Base-by-base conservation (phyloP, 1,139 yeast species). In the Kazachstania sp. region DNA sequence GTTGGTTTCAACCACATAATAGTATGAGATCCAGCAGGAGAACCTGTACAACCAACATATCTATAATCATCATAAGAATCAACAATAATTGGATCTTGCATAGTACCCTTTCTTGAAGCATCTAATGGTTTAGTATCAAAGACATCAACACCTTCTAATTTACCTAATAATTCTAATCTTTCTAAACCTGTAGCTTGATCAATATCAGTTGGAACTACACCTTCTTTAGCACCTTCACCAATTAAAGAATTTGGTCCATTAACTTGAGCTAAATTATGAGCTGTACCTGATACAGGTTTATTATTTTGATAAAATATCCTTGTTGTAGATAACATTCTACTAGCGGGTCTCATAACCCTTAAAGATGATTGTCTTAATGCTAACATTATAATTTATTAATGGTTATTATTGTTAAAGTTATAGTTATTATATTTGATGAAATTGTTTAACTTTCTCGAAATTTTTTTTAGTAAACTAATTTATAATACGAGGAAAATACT, bases 131-230 rank as follows among this genome's bases (percentile, higher is more conserved):
- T 83, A 69, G 81, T 75, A 76, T 92, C 97, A 77, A 90, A 92
- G 57, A 92, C 80, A 65, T 92, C 97, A 58, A 92, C 78, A 78
- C 98, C 98, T 72, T 88, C 96, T 69, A 85, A 73, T 73, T 88
- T 86, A 75, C 95, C 97, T 65, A 92, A 80, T 64, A 86, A 70
- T 77, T 92, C 98, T 61, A 88, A 78, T 81, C 98, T 88, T 72
- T 86, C 97, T 67, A 92, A 77, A 85, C 98, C 98, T 49, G 98
- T 94, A 61, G 97, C 90, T 74, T 90, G 97, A 64, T 92, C 97
- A 61, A 86, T 67, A 70, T 90, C 95, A 51, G 95, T 80, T 68
- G 98, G 97, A 63, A 92, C 81, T 50, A 83, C 76, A 62, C 94
- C 95, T 54, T 70, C 72, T 62, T 76, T 72, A 56, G 95, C 95